Conservation (phyloP, 495 filamentous ascomycete genomes). For the Daldinia concentrica region DNA sequence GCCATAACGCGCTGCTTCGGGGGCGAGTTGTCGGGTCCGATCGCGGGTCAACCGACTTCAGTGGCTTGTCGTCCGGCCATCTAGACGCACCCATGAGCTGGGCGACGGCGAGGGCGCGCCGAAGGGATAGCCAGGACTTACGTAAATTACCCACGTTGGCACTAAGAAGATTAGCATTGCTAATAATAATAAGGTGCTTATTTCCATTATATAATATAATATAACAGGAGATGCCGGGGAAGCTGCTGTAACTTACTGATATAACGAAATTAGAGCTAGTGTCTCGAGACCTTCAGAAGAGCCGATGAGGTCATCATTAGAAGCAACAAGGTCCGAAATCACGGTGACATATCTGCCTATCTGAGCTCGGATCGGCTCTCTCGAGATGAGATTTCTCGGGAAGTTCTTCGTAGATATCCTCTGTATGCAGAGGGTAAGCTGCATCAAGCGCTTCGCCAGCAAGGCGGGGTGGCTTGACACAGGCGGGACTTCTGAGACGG, state of each 20-base stretch:
- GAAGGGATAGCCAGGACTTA: constrained; percentile 56
- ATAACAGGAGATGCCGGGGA: too few relatives aligned
- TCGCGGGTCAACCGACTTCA: constrained; percentile 47
- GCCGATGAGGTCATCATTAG: constrained; percentile 60
- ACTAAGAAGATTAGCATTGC: constrained; percentile 13
- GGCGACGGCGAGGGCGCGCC: constrained; percentile 52
- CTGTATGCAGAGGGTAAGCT: constrained; percentile 59
- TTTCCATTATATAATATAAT: neutral
- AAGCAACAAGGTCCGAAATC: constrained; percentile 55
- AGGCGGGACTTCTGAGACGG: constrained; percentile 44
- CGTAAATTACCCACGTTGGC: constrained; percentile 56
- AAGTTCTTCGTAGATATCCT: constrained; percentile 48
- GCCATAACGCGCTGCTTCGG: constrained; percentile 45
- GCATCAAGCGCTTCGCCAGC: constrained; percentile 58
- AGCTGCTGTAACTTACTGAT: constrained; percentile 42
- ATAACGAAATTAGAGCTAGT: constrained; percentile 49
- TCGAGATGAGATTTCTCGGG: constrained; percentile 42
- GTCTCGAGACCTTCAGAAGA: constrained; percentile 57
- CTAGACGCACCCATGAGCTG: constrained; percentile 58
- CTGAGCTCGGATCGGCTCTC: constrained; percentile 43
- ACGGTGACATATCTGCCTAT: constrained; percentile 50
- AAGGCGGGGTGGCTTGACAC: constrained; percentile 54
- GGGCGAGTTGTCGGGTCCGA: constrained; percentile 35
- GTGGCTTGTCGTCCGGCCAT: constrained; percentile 36
- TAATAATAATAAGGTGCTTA: neutral